A percentile compares a stretch with the other conserved stretches of the same genome.
Conservation (phyloP, 352 stramenopile species). For the Halophytophthora polymorphica region DNA sequence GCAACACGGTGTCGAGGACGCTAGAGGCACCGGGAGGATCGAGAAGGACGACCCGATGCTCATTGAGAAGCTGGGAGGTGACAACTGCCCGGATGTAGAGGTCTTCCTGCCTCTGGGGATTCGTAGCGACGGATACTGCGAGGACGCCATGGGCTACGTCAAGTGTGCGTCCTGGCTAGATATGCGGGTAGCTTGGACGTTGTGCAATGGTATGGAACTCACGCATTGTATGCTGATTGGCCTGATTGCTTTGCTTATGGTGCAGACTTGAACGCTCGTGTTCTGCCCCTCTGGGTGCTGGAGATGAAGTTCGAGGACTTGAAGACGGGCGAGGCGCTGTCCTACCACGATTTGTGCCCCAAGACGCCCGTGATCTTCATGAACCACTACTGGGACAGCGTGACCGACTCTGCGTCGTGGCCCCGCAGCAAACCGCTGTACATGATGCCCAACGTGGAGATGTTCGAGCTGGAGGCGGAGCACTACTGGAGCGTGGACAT, state of each 20-base stretch:
- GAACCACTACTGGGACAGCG: slow-evolving; percentile 53
- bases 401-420: slow-evolving; percentile 23
- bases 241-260: not conserved
- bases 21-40: slow-evolving; percentile 14
- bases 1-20: slow-evolving; percentile 7
- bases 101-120: slow-evolving; percentile 53
- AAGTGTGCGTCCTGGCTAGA: slow-evolving; percentile 39
- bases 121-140: slow-evolving; percentile 58
- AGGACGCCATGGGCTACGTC: slow-evolving; percentile 68
- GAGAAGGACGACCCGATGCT: slow-evolving; percentile 33
- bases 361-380: slow-evolving; percentile 52
- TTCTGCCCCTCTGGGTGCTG: slow-evolving; percentile 47
- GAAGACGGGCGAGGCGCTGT: slow-evolving; percentile 19
- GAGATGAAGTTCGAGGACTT: slow-evolving; percentile 32
- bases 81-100: slow-evolving; percentile 53
- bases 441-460: slow-evolving; percentile 54
- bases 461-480: slow-evolving; percentile 41
- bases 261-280: slow-evolving; percentile 39
- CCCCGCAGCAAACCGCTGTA: slow-evolving; percentile 38
- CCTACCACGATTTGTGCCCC: slow-evolving; percentile 57
- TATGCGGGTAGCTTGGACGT: not conserved
- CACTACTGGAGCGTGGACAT: slow-evolving; percentile 47
- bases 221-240: not conserved
- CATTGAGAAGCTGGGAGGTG: slow-evolving; percentile 31
- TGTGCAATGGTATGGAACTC: not conserved